A percentile compares a stretch with the other conserved stretches of the same genome.
Evolutionary conservation across 352 stramenopile genomes (phyloP).

Genomic region (Phytophthora tubulina): DNA sequence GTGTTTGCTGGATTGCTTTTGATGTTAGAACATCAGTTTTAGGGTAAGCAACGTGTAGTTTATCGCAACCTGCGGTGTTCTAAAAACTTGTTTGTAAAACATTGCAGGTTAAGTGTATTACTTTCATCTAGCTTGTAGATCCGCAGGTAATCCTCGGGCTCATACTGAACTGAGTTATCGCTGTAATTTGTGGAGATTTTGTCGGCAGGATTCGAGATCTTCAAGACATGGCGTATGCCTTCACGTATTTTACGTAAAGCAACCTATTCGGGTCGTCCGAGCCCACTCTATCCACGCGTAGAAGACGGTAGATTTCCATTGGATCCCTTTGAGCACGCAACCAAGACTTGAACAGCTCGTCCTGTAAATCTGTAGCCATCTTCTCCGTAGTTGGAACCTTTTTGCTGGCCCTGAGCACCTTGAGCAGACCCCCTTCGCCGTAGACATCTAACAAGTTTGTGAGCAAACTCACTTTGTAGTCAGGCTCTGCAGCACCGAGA

Average conservation of each 20-base stretch:
- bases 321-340: neutral
- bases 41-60: too few species aligned
- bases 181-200: too few species aligned
- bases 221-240: constrained; percentile 6
- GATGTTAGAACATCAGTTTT: too few species aligned
- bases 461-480: constrained; percentile 10
- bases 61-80: too few species aligned
- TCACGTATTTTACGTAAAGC: constrained; percentile 10
- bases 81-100: too few species aligned
- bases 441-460: constrained; percentile 5
- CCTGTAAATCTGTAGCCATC: constrained; percentile 9
- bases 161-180: too few species aligned
- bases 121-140: too few species aligned
- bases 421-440: constrained; percentile 12
- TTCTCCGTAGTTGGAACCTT: constrained; percentile 11
- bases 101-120: too few species aligned
- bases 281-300: neutral
- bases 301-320: neutral
- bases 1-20: too few species aligned
- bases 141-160: too few species aligned
- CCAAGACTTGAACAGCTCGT: constrained; percentile 5
- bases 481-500: constrained; percentile 7
- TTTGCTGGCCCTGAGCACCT: constrained; percentile 1
- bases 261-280: neutral
- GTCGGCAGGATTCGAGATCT: too few species aligned